Evolutionary conservation across 108 stramenopile species (phyloP).

Genomic region (Seminavis robusta): DNA sequence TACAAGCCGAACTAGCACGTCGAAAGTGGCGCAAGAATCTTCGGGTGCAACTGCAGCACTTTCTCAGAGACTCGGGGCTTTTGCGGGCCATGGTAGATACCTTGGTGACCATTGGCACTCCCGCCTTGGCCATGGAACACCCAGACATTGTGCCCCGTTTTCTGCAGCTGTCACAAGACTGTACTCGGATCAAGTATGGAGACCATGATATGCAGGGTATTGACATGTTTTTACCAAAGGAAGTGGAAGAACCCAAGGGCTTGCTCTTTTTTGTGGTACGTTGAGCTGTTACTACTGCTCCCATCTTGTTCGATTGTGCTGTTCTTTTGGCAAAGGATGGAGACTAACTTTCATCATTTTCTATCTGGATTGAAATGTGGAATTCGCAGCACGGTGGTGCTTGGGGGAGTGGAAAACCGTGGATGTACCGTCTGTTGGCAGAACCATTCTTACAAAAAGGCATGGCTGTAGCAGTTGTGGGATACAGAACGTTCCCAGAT

Average conservation of each 20-base stretch:
- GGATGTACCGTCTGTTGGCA: slow-evolving; percentile 77
- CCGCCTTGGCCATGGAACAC: background rate
- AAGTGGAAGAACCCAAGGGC: too few species aligned
- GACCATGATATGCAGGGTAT: slow-evolving; percentile 52
- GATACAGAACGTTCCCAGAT: slow-evolving; percentile 77
- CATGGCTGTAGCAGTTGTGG: slow-evolving; percentile 62
- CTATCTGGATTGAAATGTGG: too few species aligned
- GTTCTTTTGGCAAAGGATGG: too few species aligned
- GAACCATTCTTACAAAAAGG: slow-evolving; percentile 45
- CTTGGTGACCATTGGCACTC: background rate
- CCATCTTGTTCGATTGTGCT: too few species aligned
- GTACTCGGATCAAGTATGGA: slow-evolving; percentile 41
- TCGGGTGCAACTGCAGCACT: background rate
- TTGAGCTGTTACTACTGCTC: too few species aligned
- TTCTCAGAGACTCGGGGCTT: slow-evolving; percentile 3
- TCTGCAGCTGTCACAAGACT: too few species aligned
- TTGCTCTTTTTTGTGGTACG: slow-evolving; percentile 47
- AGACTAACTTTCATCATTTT: too few species aligned
- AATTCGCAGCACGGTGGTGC: slow-evolving; percentile 91
- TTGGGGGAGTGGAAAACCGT: slow-evolving; percentile 76
- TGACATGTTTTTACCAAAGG: slow-evolving; percentile 66
- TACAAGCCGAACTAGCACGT: too few species aligned
- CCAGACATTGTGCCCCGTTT: too few species aligned
- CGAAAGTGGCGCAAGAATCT: background rate
- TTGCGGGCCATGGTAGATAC: slow-evolving; percentile 2